phyloP scores from a whole-genome alignment of 2,329 filamentous ascomycete species.

The Phyllosticta citribraziliensis region DNA sequence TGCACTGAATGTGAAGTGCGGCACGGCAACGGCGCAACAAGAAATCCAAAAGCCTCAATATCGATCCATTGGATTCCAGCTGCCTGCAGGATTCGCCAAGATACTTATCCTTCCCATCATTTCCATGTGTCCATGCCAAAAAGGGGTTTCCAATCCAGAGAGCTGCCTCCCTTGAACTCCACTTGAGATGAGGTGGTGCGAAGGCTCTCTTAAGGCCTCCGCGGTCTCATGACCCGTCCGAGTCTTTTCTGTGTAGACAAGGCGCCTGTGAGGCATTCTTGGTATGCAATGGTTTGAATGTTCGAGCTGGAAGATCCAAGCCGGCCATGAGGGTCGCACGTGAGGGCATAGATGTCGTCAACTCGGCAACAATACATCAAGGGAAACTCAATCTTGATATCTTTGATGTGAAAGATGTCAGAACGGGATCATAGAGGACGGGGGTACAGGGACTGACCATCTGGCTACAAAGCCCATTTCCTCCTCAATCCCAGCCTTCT shows the following conservation, averaged over 20 bases:
- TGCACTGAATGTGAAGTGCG: neutral
- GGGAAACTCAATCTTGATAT: conserved; percentile 7
- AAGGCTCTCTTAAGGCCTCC: too few species aligned
- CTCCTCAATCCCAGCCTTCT: conserved; percentile 11
- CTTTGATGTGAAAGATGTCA: conserved; percentile 4
- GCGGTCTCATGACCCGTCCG: too few species aligned
- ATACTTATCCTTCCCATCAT: neutral
- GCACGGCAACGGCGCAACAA: neutral
- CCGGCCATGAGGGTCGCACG: neutral
- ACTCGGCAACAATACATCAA: neutral
- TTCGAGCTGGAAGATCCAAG: neutral
- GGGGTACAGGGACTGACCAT: conserved; percentile 7
- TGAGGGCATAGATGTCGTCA: neutral
- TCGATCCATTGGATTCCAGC: neutral
- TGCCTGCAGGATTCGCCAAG: neutral
- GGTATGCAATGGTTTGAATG: too few species aligned
- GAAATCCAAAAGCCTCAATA: neutral
- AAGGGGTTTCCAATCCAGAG: neutral
- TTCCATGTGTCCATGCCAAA: neutral
- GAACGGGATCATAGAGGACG: neutral
- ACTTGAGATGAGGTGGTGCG: neutral
- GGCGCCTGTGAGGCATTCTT: too few species aligned
- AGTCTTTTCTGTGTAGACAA: too few species aligned
- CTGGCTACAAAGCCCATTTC: conserved; percentile 14
- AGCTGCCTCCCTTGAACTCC: neutral